phyloP scores from a whole-genome alignment of 1,284 basidiomycete species.

The Ustilago vetiveriae region DNA sequence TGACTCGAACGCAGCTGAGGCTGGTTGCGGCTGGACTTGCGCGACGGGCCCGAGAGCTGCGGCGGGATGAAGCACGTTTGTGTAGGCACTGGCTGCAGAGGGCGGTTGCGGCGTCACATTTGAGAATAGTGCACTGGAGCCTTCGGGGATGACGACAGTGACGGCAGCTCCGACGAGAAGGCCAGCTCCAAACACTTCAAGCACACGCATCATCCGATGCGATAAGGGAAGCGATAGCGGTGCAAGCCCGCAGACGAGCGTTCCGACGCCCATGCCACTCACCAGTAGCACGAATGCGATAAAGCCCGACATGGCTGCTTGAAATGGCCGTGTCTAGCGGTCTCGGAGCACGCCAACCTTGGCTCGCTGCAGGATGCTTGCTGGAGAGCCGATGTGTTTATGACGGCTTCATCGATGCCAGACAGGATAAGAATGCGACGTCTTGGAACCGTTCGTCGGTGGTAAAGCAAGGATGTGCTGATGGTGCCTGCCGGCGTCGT shows the following conservation, averaged over 20 bases:
- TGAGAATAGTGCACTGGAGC: conserved; percentile 41
- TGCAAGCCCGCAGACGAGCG: conserved; percentile 55
- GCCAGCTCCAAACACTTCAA: conserved; percentile 63
- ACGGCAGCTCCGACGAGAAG: conserved; percentile 63
- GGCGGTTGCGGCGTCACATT: conserved; percentile 16
- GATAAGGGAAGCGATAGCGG: conserved; percentile 60
- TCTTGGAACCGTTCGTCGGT: too few relatives aligned
- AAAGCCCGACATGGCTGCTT: conserved; percentile 29
- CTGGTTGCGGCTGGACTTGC: conserved; percentile 1
- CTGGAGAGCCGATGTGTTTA: background rate
- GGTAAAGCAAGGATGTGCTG: too few relatives aligned
- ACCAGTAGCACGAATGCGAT: conserved; percentile 31
- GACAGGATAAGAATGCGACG: too few relatives aligned
- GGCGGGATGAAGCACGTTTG: conserved; percentile 12
- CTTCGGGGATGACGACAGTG: conserved; percentile 65
- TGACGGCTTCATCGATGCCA: conserved; percentile 15
- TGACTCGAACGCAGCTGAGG: too few relatives aligned
- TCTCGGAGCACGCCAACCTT: background rate
- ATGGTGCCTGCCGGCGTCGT: too few relatives aligned
- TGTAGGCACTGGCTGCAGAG: background rate
- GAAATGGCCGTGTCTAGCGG: background rate
- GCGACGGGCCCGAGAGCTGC: conserved; percentile 4
- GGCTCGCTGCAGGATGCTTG: conserved; percentile 4
- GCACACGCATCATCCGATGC: conserved; percentile 48
- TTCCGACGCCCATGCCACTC: conserved; percentile 56